phyloP scores from a whole-genome alignment of 1,284 basidiomycete species.

The Leccinum fuscescens region DNA sequence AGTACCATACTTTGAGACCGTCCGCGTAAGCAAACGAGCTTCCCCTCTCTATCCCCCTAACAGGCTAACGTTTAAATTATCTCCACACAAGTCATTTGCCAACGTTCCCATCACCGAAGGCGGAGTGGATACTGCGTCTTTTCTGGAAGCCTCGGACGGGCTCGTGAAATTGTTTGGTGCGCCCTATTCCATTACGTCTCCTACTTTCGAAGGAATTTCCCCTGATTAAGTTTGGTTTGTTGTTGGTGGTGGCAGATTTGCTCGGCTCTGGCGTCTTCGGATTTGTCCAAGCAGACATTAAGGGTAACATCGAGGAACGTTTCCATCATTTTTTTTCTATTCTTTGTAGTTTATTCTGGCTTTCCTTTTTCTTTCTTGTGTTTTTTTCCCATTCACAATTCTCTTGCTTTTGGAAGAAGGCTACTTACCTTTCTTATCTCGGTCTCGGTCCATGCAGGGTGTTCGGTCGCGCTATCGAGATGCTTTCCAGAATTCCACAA shows the following conservation, averaged over 20 bases:
- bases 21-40: conserved; percentile 49
- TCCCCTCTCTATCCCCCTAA: not conserved
- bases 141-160: conserved; percentile 89
- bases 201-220: not conserved
- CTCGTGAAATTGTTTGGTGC: conserved; percentile 88
- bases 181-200: conserved; percentile 30
- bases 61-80: not conserved
- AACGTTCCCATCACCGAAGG: conserved; percentile 76
- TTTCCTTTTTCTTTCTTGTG: not conserved
- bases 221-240: conserved; percentile 12
- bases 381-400: conserved; percentile 19
- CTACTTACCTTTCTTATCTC: conserved; percentile 8
- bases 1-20: conserved; percentile 77
- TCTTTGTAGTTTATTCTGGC: not conserved
- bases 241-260: conserved; percentile 55
- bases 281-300: conserved; percentile 89
- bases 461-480: conserved; percentile 70
- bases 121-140: conserved; percentile 82
- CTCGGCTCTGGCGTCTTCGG: conserved; percentile 86
- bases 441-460: conserved; percentile 53
- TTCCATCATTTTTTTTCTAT: not conserved
- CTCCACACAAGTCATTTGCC: conserved; percentile 68
- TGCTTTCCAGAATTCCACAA: conserved; percentile 56
- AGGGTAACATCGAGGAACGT: conserved; percentile 80
- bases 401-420: conserved; percentile 9